These are phyloP conservation scores for Volvox carteri DNA, from an alignment of 163 green algal genomes.

Conservation along the genomic window DNA sequence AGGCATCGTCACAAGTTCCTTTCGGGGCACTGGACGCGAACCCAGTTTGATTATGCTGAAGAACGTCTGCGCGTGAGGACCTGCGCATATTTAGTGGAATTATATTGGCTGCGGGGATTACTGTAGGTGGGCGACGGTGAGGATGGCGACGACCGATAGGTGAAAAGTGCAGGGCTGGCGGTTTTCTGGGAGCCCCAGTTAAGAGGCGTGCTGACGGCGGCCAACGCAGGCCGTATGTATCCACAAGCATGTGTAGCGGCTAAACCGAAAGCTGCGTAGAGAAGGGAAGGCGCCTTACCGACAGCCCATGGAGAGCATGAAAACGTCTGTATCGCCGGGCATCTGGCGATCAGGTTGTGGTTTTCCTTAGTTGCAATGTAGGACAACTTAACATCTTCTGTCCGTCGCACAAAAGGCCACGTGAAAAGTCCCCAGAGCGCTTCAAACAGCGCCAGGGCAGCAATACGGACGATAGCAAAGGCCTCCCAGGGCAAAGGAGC, in stretches of 20 bases:
- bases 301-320: conserved; percentile 12
- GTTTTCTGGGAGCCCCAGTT: neutral
- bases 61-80: conserved; percentile 32
- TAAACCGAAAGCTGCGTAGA: no score
- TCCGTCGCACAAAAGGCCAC: neutral
- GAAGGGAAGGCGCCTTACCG: neutral
- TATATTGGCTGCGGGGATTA: no score
- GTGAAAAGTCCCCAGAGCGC: neutral
- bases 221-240: neutral
- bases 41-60: conserved; percentile 31
- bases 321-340: conserved; percentile 1
- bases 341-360: neutral
- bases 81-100: neutral
- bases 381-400: neutral
- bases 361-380: conserved; percentile 4
- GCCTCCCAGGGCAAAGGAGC: neutral
- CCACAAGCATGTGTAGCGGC: neutral
- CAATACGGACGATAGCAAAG: neutral
- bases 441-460: neutral
- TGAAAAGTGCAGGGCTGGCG: neutral
- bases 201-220: neutral
- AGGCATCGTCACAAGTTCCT: conserved; percentile 15
- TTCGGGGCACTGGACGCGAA: neutral
- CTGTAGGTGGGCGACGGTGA: neutral
- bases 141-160: neutral